Base-by-base conservation (phyloP, 371 early-diverging fungal species). In the Apophysomyces ossiformis region DNA sequence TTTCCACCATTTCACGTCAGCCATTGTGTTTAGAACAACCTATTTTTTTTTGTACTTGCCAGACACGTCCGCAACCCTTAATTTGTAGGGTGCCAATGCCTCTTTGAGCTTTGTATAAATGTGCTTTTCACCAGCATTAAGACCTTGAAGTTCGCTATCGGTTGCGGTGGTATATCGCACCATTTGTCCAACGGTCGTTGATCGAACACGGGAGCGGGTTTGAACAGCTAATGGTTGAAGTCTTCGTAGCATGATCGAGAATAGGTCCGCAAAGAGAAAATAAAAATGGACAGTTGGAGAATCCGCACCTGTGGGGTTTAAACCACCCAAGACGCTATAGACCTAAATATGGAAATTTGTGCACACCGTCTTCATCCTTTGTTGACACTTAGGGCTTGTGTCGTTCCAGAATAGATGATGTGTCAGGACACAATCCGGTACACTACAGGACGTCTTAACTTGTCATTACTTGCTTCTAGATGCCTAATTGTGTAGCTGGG, bases 51-150 rank as follows among this genome's bases (percentile, higher is more conserved):
- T 60, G 75, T 87, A 39, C 43, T 57, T 79, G 91, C 93, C 93
- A 47, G 94, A 94, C 35, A 93, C 87, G 72, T 95, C 95, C 54
- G 84, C 80, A n/a, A 95, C 95, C n/a, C 81, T 63, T n/a, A 95
- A 86, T 64, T 80, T 87, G 54, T 83, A 78, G 47, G 95, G 92
- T 16, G 75, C 59, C 16, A 95, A 84, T 68, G 86, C 87, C 62
- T 82, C 74, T 44, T 76, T 75, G 47, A 95, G 86, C 77, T 93
- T 93, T 62, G 86, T 71, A 75, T 85, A 87, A 64, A 95, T 84
- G 60, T 81, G 82, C 64, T 85, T 80, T 76, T 95, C 95, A 43
- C 94, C 94, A 16, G 73, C 81, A 50, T 83, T 87, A 43, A 83
- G 65, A 16, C 71, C 57, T 11, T 59, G 37, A 9, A 39, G 15